Evolutionary conservation across 2,329 filamentous ascomycete genomes (phyloP), one percentile per base, ranked within the genome.

Genomic region (Penicillium janthinellum): DNA sequence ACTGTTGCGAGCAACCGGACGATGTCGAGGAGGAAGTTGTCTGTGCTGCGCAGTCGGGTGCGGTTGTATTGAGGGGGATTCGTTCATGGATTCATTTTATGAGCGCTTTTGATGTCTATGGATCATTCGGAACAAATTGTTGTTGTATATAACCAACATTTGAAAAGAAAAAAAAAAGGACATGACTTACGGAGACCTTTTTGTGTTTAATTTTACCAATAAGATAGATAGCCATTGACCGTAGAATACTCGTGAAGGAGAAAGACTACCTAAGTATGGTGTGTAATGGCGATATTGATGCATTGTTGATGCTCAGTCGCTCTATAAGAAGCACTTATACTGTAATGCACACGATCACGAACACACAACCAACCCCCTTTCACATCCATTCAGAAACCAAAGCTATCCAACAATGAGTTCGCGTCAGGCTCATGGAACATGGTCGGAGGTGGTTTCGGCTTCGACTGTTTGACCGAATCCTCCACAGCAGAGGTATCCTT

Each of bases 401-500:
- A 98, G 74, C 86, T 93, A 81, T 98, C 94, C 68, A 98, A 81
- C 71, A 99, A 78, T 60, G 91, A 94, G 73, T 86, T 91, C 31
- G 90, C 85, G 78, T 96, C 92, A n/a, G 95, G 95, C 76, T 99
- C 95, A 68, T 96, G 84, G 73, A 98, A 98, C 63, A 89, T 87
- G 20, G 89, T 92, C 1, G 92, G 87, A 15, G 88, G 83, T 14
- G 85, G 82, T 69, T 88, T 84, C 61, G 79, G 77, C 67, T 69
- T 76, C 65, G 75, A 71, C 35, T 59, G 74, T 66, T 77, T 72
- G 45, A 70, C 60, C 31, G 70, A 64, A 28, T 76, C 69, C 61
- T 59, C 59, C 14, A 58, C 60, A 10, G 65, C 51, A 4, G 61
- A 68, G 3, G 14, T 25, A 17, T 61, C 44, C 28, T 58, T 56